Base-by-base conservation (phyloP, 192 early-diverging fungal genomes). In the Entomortierella beljakovae region DNA sequence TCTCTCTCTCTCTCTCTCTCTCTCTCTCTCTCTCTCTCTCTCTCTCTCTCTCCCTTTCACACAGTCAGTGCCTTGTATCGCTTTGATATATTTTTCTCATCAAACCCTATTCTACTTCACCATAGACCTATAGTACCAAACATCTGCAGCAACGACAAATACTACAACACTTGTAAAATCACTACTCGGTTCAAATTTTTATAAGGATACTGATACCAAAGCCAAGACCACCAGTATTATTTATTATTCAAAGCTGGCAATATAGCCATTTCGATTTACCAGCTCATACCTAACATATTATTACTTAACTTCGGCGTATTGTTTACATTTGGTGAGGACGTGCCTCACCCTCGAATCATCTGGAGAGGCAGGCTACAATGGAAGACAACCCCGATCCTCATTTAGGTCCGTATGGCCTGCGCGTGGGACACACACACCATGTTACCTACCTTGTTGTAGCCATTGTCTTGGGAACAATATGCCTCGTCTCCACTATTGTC, bases 401-500 rank as follows among this genome's bases (percentile, higher is more conserved):
- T 2, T 15, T 68, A 13, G 74, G 74, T 40, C 74, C 74, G 7
- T 69, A 32, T 48, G 74, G 74, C 48, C 61, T 58, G 5, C 8
- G 68, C 28, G n/a, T 43, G 34, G 66, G 74, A 13, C 32, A 61
- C 54, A 38, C 28, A 15, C 74, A 77, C 40, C 74, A 58, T 23
- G n/a, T 52, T 69, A 61, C 43, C 42, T 77, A 77, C 52, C 48
- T 77, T 26, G 33, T 56, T 0, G 54, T 56, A 2, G 74, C 61
- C 10, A 31, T 69, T 37, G 49, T 69, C 26, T 33, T 77, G 43
- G 74, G 74, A 40, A 69, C 66, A 16, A 69, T 69, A 38, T 59
- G 61, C 29, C 43, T 77, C n/a, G 34, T 64, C 55, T 64, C 74
- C 3, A 77, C 74, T 37, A 26, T 77, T 49, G 26, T 69, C 25